These are phyloP conservation scores for Rhipidocladum racemiflorum DNA, from an alignment of 176 grass and related monocot genomes.

Conservation along the genomic window DNA sequence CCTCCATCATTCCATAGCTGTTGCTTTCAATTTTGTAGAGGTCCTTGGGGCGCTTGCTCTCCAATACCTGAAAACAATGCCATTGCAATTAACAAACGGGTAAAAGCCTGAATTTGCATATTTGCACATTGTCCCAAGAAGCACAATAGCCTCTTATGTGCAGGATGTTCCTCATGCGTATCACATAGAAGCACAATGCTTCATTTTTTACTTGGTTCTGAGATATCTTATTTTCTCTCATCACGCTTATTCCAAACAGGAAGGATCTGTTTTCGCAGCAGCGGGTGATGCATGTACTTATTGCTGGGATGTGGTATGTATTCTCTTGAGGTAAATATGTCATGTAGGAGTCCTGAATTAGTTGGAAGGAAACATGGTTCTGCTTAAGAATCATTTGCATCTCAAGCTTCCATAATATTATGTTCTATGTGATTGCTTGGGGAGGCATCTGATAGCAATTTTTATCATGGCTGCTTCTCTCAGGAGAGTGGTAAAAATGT, in stretches of 20 bases:
- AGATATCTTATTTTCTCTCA: not conserved
- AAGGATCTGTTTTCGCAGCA: constrained; percentile 83
- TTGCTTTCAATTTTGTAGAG: constrained; percentile 45
- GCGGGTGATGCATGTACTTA: constrained; percentile 89
- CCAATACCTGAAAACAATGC: constrained; percentile 95
- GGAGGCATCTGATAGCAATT: not conserved
- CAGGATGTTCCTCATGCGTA: not conserved
- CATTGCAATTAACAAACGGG: constrained; percentile 77
- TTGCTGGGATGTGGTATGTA: constrained; percentile 96
- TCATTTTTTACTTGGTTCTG: not conserved
- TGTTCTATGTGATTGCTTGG: constrained; percentile 8
- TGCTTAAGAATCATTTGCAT: constrained; percentile 16
- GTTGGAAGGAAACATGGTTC: constrained; percentile 8
- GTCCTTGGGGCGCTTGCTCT: constrained; percentile 73
- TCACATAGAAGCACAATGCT: not conserved
- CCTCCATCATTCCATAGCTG: constrained; percentile 26
- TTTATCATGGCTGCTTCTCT: constrained; percentile 20
- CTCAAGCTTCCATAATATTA: not conserved
- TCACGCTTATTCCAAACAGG: constrained; percentile 44
- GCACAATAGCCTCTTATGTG: not conserved
- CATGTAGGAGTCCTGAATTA: constrained; percentile 7
- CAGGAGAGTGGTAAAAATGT: constrained; percentile 81
- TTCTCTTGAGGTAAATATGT: constrained; percentile 38
- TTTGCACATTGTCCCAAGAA: not conserved
- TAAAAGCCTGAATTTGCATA: constrained; percentile 14